A percentile compares a stretch with the other conserved stretches of the same genome.
Conservation (phyloP, 306 rosid genomes). For the Adenanthera pavonina region DNA sequence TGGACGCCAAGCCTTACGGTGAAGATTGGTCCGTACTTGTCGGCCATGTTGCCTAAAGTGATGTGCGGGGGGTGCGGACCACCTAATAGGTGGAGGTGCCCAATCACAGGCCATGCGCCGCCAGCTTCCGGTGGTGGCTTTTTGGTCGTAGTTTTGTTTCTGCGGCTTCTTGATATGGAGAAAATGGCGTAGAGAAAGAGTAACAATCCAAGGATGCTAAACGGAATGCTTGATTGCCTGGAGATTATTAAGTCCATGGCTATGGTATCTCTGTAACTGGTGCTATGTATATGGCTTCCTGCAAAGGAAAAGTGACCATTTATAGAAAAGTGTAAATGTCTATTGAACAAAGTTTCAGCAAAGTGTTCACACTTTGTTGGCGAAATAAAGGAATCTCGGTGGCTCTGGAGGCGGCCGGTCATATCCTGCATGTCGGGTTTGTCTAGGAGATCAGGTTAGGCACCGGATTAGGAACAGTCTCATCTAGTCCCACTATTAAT, state of each 20-base stretch:
- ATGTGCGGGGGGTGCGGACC: slow-evolving; percentile 16
- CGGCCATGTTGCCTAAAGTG: slow-evolving; percentile 4
- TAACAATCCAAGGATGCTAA: not conserved
- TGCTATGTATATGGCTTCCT: not conserved
- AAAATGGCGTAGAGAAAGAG: not conserved
- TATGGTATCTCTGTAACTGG: not conserved
- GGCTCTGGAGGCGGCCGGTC: too few relatives aligned
- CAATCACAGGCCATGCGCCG: slow-evolving; percentile 39
- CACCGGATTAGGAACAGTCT: too few relatives aligned
- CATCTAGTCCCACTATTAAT: too few relatives aligned
- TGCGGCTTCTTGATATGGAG: not conserved
- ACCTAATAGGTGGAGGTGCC: slow-evolving; percentile 41
- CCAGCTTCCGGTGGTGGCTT: slow-evolving; percentile 19
- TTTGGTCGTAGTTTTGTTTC: not conserved
- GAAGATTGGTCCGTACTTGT: slow-evolving; percentile 33
- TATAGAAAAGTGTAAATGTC: too few relatives aligned
- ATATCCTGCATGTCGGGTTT: too few relatives aligned
- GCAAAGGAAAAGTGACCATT: too few relatives aligned
- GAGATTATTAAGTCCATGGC: not conserved
- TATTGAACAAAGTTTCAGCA: too few relatives aligned
- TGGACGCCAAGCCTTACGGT: not conserved
- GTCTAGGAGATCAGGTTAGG: too few relatives aligned
- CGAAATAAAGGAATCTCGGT: too few relatives aligned
- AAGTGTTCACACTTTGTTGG: too few relatives aligned
- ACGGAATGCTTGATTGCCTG: not conserved